Evolutionary conservation across 2,329 filamentous ascomycete genomes (phyloP), one percentile per base, ranked within the genome.

Genomic region (Aspergillus neoniger): DNA sequence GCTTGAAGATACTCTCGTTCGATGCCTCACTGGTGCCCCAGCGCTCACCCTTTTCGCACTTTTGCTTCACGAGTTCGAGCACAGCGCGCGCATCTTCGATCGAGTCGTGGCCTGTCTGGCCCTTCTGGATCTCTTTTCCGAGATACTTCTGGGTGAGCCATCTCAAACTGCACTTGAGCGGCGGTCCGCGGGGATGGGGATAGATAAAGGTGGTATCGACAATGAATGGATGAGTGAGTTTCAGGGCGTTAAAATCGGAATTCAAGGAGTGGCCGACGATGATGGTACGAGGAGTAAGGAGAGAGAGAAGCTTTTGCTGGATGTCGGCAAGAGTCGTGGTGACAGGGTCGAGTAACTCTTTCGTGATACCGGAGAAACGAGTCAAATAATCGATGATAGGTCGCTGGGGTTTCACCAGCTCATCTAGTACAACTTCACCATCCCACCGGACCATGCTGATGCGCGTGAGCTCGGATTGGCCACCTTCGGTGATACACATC

Each of bases 371-470:
- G 0, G 95, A 99, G 76, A 88, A 96, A 57, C 82, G 88, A 1
- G 95, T 99, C 43, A 99, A 83, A 74, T 99, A 98, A 80, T 99
- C 90, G 59, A 86, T 89, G 70, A 99, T 93, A n/a, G 91, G 89
- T 66, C 90, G 88, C 48, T 88, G 84, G 0, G 95, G 95, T 79
- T 95, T 96, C 70, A 99, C 95, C 12, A 98, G 85, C 77, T 96
- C 91, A 74, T 99, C 95, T 55, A 98, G 79, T 15, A 96, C 82
- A 9, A 91, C 85, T 36, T 87, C 85, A 52, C 93, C 93, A 67
- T 92, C 86, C 94, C 95, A 99, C 62, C 87, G 82, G 7, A 99
- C 81, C 41, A 98, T 76, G 73, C 92, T 97, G 73, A 98, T 89
- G 59, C 95, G 88, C 1, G 95, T 96, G 47, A 99, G 86, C 38